These are phyloP conservation scores for Fraxinus baroniana DNA, from an alignment of 305 asterid species.

Conservation along the genomic window DNA sequence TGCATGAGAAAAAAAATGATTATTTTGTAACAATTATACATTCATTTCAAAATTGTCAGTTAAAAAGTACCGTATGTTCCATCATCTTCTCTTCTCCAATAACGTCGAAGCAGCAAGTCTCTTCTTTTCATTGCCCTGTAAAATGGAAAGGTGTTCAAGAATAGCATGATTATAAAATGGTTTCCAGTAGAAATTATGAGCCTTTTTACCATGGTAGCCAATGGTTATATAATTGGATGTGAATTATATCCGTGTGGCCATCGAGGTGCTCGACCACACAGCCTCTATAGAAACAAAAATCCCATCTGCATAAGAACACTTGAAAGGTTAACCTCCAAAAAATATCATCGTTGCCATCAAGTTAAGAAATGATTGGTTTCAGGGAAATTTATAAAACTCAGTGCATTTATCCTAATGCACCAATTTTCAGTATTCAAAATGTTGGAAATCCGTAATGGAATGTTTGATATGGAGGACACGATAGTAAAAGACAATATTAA, in stretches of 20 bases:
- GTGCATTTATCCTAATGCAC: not conserved
- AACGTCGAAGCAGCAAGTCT: slow-evolving; percentile 72
- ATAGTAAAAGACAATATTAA: not conserved
- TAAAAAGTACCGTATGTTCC: slow-evolving; percentile 74
- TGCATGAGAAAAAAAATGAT: slow-evolving; percentile 21
- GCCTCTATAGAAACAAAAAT: slow-evolving; percentile 68
- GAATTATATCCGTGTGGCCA: slow-evolving; percentile 80
- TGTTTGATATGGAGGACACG: not conserved
- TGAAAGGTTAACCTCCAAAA: slow-evolving; percentile 14
- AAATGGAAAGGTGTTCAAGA: slow-evolving; percentile 9
- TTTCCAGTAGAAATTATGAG: slow-evolving; percentile 17
- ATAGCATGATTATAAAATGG: slow-evolving; percentile 11
- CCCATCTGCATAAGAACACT: slow-evolving; percentile 65
- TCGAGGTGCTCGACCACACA: slow-evolving; percentile 75
- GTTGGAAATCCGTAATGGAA: not conserved
- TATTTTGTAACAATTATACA: not conserved
- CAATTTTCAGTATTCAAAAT: not conserved
- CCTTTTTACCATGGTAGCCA: slow-evolving; percentile 82
- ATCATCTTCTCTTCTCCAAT: slow-evolving; percentile 97
- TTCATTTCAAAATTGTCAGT: not conserved
- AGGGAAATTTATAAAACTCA: not conserved
- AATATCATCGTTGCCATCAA: not conserved
- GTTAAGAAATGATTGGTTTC: not conserved
- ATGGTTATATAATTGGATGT: slow-evolving; percentile 62
- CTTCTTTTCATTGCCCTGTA: slow-evolving; percentile 80